Evolutionary conservation across 192 early-diverging fungal genomes (phyloP).

Genomic region (Lobosporangium transversale): DNA sequence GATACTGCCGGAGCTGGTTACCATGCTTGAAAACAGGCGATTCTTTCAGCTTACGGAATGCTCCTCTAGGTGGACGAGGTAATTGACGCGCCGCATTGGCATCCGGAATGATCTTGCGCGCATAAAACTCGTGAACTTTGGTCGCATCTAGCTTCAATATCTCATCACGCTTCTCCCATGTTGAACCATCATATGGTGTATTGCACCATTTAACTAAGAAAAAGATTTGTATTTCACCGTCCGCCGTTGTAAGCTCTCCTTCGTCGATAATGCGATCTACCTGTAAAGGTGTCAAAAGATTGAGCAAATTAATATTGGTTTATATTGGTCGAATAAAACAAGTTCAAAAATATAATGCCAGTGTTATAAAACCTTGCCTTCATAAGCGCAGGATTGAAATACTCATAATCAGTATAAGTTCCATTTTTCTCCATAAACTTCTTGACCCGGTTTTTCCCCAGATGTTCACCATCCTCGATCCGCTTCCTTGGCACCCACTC

Average conservation of each 20-base stretch:
- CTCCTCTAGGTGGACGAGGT: constrained; percentile 57
- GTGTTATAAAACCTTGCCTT: constrained; percentile 57
- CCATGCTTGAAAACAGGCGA: constrained; percentile 78
- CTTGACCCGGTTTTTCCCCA: constrained; percentile 75
- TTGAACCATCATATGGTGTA: constrained; percentile 74
- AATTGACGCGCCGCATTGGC: constrained; percentile 55
- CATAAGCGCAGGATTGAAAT: constrained; percentile 73
- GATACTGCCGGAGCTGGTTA: constrained; percentile 77
- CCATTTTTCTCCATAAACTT: constrained; percentile 77
- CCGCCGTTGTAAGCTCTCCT: constrained; percentile 69
- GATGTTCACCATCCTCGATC: constrained; percentile 60
- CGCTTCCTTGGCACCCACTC: constrained; percentile 72
- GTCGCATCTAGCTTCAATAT: constrained; percentile 66
- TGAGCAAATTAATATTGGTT: constrained; percentile 57
- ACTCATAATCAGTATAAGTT: constrained; percentile 58
- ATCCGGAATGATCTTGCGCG: constrained; percentile 63
- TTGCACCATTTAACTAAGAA: constrained; percentile 83
- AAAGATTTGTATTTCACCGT: constrained; percentile 64
- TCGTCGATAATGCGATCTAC: constrained; percentile 87
- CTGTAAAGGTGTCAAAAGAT: constrained; percentile 66
- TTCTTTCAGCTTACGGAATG: constrained; percentile 64
- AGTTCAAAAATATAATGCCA: too few relatives aligned
- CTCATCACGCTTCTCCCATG: constrained; percentile 74
- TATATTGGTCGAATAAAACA: neutral
- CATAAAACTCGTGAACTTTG: constrained; percentile 74